phyloP scores from a whole-genome alignment of 2,329 filamentous ascomycete species.

The Fusarium robinianum region DNA sequence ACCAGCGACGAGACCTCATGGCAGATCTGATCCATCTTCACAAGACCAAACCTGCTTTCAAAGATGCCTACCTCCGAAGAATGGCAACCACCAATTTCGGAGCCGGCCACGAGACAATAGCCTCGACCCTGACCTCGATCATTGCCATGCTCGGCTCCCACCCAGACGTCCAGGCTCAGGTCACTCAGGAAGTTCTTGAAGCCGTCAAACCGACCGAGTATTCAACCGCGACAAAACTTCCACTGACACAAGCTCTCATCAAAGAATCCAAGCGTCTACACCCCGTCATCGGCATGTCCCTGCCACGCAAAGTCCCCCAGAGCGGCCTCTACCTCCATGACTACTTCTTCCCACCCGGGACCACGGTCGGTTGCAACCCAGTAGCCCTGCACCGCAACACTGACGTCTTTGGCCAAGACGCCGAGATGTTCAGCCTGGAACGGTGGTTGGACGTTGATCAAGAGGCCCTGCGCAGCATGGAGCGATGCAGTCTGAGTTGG shows the following conservation, averaged over 20 bases:
- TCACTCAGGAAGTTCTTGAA: constrained; percentile 42
- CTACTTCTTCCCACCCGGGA: constrained; percentile 48
- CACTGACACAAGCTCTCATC: constrained; percentile 51
- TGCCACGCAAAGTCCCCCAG: constrained; percentile 51
- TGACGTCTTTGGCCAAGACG: constrained; percentile 53
- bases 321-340: constrained; percentile 46
- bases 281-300: constrained; percentile 57
- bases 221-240: constrained; percentile 31
- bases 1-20: constrained; percentile 48
- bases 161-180: constrained; percentile 37
- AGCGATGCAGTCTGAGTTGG: constrained; percentile 55
- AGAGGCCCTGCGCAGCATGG: constrained; percentile 45
- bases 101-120: constrained; percentile 59
- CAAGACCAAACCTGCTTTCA: constrained; percentile 51
- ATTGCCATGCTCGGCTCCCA: constrained; percentile 53
- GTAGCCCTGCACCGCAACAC: constrained; percentile 54
- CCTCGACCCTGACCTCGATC: constrained; percentile 55
- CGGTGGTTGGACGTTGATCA: constrained; percentile 51
- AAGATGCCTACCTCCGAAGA: constrained; percentile 52
- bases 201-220: constrained; percentile 25
- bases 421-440: constrained; percentile 49
- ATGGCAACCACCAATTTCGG: constrained; percentile 61
- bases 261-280: constrained; percentile 56
- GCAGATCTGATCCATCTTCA: constrained; percentile 54
- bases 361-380: constrained; percentile 56